Percentiles rank a stretch among this genome's conserved stretches.
Conservation (phyloP, 768 basidiomycete species). For the Pisolithus orientalis region DNA sequence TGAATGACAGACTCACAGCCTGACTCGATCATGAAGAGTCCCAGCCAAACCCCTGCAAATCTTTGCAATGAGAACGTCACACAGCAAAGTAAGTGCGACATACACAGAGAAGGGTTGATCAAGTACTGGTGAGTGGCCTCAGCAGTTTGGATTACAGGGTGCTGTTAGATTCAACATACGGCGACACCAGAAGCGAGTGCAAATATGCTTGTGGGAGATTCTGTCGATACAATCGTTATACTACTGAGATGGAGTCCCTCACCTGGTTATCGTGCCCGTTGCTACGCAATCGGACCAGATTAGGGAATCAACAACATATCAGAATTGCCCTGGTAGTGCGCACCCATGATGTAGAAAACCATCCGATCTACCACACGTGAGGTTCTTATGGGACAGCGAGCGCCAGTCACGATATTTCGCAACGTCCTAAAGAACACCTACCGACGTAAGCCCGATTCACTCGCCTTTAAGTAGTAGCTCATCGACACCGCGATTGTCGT, state of each 20-base stretch:
- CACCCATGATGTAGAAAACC: neutral
- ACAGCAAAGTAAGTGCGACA: neutral
- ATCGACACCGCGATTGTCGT: neutral
- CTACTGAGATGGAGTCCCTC: neutral
- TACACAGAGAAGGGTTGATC: neutral
- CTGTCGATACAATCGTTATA: neutral
- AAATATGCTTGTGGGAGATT: neutral
- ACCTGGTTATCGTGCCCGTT: neutral
- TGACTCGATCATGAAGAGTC: neutral
- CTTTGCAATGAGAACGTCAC: neutral
- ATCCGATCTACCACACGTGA: neutral
- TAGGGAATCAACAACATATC: neutral
- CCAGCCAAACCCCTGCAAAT: neutral
- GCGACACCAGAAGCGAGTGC: neutral
- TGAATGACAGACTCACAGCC: neutral
- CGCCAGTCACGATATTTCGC: too few relatives aligned
- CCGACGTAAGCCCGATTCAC: neutral
- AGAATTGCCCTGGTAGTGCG: neutral
- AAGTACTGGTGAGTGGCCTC: neutral
- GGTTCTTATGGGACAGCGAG: neutral
- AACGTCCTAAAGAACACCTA: neutral
- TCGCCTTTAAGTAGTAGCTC: neutral
- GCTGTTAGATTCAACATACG: neutral
- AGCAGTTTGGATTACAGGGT: neutral
- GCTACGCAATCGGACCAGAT: neutral